Base-by-base conservation (phyloP, 768 basidiomycete species). In the Boletus subparvulus region DNA sequence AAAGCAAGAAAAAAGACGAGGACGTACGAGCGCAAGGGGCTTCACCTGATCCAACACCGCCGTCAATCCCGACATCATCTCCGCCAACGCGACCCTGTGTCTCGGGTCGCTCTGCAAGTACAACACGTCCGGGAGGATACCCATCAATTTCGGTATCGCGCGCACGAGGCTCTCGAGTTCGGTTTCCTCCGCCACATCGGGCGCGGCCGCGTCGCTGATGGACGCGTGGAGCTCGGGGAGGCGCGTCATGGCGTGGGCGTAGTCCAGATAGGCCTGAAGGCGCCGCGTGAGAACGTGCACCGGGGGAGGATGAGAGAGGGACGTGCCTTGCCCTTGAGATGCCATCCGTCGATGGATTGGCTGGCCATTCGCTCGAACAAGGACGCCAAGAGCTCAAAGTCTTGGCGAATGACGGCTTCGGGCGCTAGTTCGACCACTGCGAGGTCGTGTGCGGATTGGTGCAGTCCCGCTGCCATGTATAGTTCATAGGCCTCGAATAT, bases 381-480 rank as follows among this genome's bases (percentile, higher is more conserved):
- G n/a, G 78, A 78, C 36, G 77, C 76, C 24, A 97, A 73, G 13
- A 96, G 77, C 3, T 79, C 81, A 9, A 79, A 61, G 62, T 80
- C 79, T 42, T 77, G 69, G 21, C 75, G 62, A 32, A 98, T 79
- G 52, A 97, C 78, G 0, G 88, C 92, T 61, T 98, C 96, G 1
- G 93, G 91, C 7, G 90, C 92, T 9, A 99, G 81, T 57, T 94
- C 87, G n/a, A 78, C 72, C 32, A 95, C 78, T n/a, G 91, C 90
- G 42, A 98, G 77, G 47, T 85, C 82, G 67, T 97, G 94, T 1
- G 96, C 94, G 6, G 83, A 73, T 55, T 86, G 80, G 59, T 84
- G 87, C 35, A 85, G 69, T 19, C 84, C 83, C 3, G 92, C 92
- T 28, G 82, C 69, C 47, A 92, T 74, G 68, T 90, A 90, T 26